phyloP scores from a whole-genome alignment of 2,329 filamentous ascomycete genomes.

The Cladosporium sp. region DNA sequence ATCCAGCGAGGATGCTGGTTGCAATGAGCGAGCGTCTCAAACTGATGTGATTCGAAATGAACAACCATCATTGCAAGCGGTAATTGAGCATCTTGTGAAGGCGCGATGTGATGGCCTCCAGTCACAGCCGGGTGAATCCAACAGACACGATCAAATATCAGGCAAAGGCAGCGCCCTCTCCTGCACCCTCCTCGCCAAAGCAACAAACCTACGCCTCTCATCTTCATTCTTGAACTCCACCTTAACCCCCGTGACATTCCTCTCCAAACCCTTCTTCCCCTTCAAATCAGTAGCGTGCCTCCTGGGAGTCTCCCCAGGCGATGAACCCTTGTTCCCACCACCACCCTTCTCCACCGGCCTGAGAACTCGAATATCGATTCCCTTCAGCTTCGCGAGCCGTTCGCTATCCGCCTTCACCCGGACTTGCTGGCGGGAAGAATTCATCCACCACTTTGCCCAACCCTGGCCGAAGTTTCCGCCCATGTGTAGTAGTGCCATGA shows the following conservation, averaged over 20 bases:
- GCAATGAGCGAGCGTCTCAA: background rate
- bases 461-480: constrained; percentile 40
- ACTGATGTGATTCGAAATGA: background rate
- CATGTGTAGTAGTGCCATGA: constrained; percentile 43
- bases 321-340: constrained; percentile 24
- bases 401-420: constrained; percentile 38
- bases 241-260: constrained; percentile 38
- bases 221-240: constrained; percentile 42
- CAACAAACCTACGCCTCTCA: constrained; percentile 39
- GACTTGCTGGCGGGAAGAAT: constrained; percentile 34
- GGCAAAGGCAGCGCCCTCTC: constrained; percentile 35
- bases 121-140: no score
- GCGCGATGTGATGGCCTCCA: no score
- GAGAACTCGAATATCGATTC: constrained; percentile 36
- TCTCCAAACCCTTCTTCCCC: constrained; percentile 21
- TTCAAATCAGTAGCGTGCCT: constrained; percentile 14
- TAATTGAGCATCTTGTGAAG: no score
- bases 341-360: constrained; percentile 23
- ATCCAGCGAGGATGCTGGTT: no score
- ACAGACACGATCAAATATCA: constrained; percentile 22
- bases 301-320: constrained; percentile 31
- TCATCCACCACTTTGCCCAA: constrained; percentile 44
- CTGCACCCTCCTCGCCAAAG: constrained; percentile 36
- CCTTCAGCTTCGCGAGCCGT: constrained; percentile 39
- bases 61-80: no score